A percentile compares a stretch with the other conserved stretches of the same genome.
Conservation (phyloP, 2,329 filamentous ascomycete species). For the Aspergillus clavatus region DNA sequence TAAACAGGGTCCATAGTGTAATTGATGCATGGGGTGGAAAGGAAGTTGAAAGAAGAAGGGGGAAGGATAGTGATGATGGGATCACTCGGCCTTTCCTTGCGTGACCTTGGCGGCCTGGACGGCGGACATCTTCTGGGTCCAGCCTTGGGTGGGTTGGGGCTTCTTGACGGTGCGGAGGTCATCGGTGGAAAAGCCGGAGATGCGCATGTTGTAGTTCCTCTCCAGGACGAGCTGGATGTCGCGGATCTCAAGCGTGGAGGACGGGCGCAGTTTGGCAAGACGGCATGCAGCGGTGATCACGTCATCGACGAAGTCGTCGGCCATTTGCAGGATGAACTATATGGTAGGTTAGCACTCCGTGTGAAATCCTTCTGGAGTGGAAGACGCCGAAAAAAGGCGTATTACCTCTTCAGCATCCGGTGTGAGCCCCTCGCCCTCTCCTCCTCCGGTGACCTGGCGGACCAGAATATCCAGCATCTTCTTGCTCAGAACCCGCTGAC, state of each 20-base stretch:
- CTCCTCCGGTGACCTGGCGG: conserved; percentile 80
- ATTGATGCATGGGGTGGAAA: too few relatives aligned
- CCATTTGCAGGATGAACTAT: conserved; percentile 79
- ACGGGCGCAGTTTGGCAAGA: conserved; percentile 87
- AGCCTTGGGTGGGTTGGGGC: conserved; percentile 78
- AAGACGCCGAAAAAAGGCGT: conserved; percentile 5
- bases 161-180: conserved; percentile 93
- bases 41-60: neutral
- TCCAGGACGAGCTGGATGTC: conserved; percentile 80
- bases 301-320: conserved; percentile 91
- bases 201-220: conserved; percentile 81
- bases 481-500: conserved; percentile 91
- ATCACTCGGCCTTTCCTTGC: conserved; percentile 40
- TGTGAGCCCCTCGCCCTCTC: conserved; percentile 71
- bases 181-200: conserved; percentile 90
- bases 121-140: conserved; percentile 96
- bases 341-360: conserved; percentile 2
- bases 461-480: conserved; percentile 96
- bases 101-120: conserved; percentile 84
- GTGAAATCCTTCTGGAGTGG: neutral
- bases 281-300: conserved; percentile 83
- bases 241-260: conserved; percentile 82
- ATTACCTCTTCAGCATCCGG: conserved; percentile 92
- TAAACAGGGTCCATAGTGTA: too few relatives aligned
- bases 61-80: neutral